Conservation (phyloP, 345 rosid species). For the Linum trigynum region DNA sequence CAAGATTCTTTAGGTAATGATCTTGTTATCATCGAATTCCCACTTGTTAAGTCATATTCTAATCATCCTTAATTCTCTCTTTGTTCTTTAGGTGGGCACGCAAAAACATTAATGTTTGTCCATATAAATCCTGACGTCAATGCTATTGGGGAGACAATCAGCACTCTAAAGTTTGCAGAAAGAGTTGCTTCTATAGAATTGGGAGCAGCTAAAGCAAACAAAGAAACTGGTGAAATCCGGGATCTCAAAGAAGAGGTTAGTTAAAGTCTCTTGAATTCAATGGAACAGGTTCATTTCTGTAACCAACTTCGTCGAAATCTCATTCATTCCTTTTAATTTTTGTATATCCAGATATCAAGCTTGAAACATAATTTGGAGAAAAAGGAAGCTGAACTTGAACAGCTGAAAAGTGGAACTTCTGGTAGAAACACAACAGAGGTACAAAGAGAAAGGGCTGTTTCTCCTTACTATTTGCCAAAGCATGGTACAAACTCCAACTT, state of each 20-base stretch:
- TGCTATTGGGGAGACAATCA: slow-evolving; percentile 79
- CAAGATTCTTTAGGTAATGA: slow-evolving; percentile 85
- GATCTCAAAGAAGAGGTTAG: slow-evolving; percentile 95
- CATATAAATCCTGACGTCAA: slow-evolving; percentile 84
- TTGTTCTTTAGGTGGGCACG: slow-evolving; percentile 68
- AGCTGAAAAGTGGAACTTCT: slow-evolving; percentile 32
- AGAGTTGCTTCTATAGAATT: slow-evolving; percentile 91
- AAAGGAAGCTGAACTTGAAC: slow-evolving; percentile 84
- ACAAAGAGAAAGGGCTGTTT: slow-evolving; percentile 71
- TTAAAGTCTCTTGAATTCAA: slow-evolving; percentile 15
- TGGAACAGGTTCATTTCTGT: background rate
- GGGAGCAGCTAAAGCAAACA: slow-evolving; percentile 88
- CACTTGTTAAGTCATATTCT: background rate
- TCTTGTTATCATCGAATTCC: background rate
- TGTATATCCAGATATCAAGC: slow-evolving; percentile 45
- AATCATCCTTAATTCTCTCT: background rate
- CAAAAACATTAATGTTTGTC: slow-evolving; percentile 92
- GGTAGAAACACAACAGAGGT: slow-evolving; percentile 36
- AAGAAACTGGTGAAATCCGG: slow-evolving; percentile 83
- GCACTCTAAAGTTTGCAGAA: slow-evolving; percentile 95
- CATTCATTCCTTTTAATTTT: background rate
- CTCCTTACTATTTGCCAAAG: slow-evolving; percentile 70
- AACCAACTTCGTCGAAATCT: background rate
- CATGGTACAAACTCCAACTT: slow-evolving; percentile 27
- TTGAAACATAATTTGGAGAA: slow-evolving; percentile 69